Evolutionary conservation across 1,139 yeast species (phyloP).

Genomic region (Nakaseomyces delphensis): DNA sequence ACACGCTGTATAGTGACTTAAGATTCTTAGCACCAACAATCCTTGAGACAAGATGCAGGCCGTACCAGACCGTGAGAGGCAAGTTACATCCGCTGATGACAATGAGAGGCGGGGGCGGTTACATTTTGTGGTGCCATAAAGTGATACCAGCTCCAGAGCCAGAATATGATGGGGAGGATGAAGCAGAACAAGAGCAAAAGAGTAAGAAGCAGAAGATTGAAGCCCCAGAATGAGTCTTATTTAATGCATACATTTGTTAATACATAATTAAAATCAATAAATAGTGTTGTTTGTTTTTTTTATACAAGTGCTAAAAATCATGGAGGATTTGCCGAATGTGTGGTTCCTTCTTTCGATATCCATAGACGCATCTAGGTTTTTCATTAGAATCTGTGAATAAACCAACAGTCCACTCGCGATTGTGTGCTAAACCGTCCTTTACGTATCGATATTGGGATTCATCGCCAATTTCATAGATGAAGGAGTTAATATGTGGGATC

Average conservation of each 20-base stretch:
- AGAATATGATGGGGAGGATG: slow-evolving; percentile 30
- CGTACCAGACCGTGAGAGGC: slow-evolving; percentile 88
- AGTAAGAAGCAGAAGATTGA: slow-evolving; percentile 7
- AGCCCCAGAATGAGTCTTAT: neutral
- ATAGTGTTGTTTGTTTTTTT: neutral
- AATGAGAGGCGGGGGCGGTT: slow-evolving; percentile 89
- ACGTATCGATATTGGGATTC: slow-evolving; percentile 29
- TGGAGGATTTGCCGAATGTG: neutral
- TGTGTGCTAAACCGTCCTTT: slow-evolving; percentile 1
- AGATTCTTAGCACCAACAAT: slow-evolving; percentile 78
- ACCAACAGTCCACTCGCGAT: slow-evolving; percentile 26
- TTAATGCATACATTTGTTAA: slow-evolving; percentile 1
- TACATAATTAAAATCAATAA: neutral
- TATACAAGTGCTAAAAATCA: neutral
- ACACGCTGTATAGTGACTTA: slow-evolving; percentile 53
- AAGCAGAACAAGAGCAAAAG: slow-evolving; percentile 7
- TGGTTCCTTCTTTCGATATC: slow-evolving; percentile 15
- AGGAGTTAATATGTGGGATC: slow-evolving; percentile 23
- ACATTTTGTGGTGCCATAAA: slow-evolving; percentile 65
- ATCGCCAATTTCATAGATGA: slow-evolving; percentile 40
- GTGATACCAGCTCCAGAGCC: slow-evolving; percentile 64
- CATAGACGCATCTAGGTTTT: slow-evolving; percentile 32
- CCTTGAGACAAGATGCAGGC: slow-evolving; percentile 72
- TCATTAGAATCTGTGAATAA: slow-evolving; percentile 31
- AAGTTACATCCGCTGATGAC: slow-evolving; percentile 95